Base-by-base conservation (phyloP, 306 rosid genomes). In the Acacia melanoxylon region DNA sequence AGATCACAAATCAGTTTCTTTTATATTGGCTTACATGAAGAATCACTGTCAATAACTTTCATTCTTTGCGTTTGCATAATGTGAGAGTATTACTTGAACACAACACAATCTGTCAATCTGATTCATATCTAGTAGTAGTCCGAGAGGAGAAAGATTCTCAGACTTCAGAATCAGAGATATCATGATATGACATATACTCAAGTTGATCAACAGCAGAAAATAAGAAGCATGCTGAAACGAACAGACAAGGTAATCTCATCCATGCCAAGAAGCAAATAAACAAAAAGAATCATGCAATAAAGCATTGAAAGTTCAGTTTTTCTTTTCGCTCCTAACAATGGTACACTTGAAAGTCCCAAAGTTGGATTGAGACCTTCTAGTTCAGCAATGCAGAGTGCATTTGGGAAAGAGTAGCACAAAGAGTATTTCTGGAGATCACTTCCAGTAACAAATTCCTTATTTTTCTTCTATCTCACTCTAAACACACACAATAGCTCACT, bases 181-280 rank as follows among this genome's bases (percentile, higher is more conserved):
- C 8, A 71, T 51, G 33, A 33, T 25, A 37, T 49, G 37, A 41
- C 35, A 59, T 0, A 41, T 75, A 17, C 16, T 69, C 31, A 79
- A 74, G 70, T 72, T 17, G 54, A 73, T 27, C 67, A 31, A 25
- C 31, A 35, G 31, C 56, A 16, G 19, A 17, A 61, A 66, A 46
- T 41, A 72, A 65, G 78, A 83, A 80, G 72, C 81, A 65, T 8
- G 70, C 13, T 52, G 35, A 31, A 31, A 31, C 35, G 35, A 31
- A 31, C 35, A 31, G 35, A 31, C 4, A 3, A 49, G 72, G 65
- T 41, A 51, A 75, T 68, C 41, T 82, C 37, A 37, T 74, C 72
- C 19, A 51, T 31, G 76, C 68, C 76, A 52, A n/a, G 44, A 75
- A 68, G 27, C 59, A 41, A 49, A 75, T 19, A 51, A 66, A 68